Base-by-base conservation (phyloP, 768 basidiomycete genomes). In the Mycena crocata region DNA sequence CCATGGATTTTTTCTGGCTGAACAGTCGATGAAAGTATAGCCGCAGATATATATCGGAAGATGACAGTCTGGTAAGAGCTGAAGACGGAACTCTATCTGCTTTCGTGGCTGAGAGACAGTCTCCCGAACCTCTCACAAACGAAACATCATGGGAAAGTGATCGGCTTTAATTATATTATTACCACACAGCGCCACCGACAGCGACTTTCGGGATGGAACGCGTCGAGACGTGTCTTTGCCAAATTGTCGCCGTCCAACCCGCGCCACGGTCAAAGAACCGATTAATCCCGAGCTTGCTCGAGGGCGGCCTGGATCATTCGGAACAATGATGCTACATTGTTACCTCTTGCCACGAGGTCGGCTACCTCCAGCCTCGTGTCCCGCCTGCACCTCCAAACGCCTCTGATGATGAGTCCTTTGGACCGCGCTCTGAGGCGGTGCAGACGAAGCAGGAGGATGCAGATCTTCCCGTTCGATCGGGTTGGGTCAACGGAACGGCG, bases 61-160 rank as follows among this genome's bases (percentile, higher is more conserved):
- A n/a, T n/a, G n/a, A n/a, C n/a, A n/a, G n/a, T n/a, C n/a, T n/a
- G n/a, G n/a, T n/a, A n/a, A n/a, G n/a, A n/a, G n/a, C n/a, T n/a
- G n/a, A n/a, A n/a, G n/a, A n/a, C n/a, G n/a, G n/a, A n/a, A n/a
- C n/a, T n/a, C n/a, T n/a, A n/a, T n/a, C n/a, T n/a, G n/a, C n/a
- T n/a, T n/a, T n/a, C n/a, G n/a, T n/a, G n/a, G n/a, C n/a, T n/a
- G n/a, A n/a, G n/a, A n/a, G n/a, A n/a, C n/a, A n/a, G n/a, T n/a
- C n/a, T n/a, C n/a, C n/a, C n/a, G 4, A 34, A 31, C 21, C 50
- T 51, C 50, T 34, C 50, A 51, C 50, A 51, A 51, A 51, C 50
- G 50, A n/a, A 51, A 51, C 35, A 35, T 14, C 32, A 23, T 35
- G 50, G 9, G 50, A 51, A 51, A 34, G 15, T 35, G 26, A 51